Base-by-base conservation (phyloP, 129 eudicot species). In the Pulicaria dysenterica region DNA sequence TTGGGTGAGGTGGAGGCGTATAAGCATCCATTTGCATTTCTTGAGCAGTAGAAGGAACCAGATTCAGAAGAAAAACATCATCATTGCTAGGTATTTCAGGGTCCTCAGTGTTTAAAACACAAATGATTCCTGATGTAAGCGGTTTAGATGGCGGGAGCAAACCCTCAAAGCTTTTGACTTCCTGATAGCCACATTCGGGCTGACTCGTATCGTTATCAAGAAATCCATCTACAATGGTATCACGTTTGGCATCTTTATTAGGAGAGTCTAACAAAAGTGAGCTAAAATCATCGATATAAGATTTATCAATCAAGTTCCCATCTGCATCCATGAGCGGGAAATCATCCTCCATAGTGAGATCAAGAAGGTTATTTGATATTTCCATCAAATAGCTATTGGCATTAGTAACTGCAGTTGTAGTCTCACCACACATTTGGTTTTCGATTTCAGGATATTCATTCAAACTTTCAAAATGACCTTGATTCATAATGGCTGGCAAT, bases 61-160 rank as follows among this genome's bases (percentile, higher is more conserved):
- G 58, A 34, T 88, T 73, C 13, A 87, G 81, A 59, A 87, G 82
- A 67, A 87, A 80, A 75, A 85, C 87, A 56, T 89, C 88, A 69
- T 92, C 98, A 58, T 92, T 92, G 81, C 77, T 70, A 13, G 98
- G 98, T 68, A 89, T 78, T 9, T 87, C 95, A 1, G 82, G 85
- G 79, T 92, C 96, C 72, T 81, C 92, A 2, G 89, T 83, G 79
- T 87, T 92, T 60, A 92, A 78, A 13, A 69, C 19, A 81, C 98
- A 92, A 57, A 83, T 77, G 15, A 83, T 85, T 70, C 66, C 74
- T 68, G 86, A 85, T 42, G 77, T 61, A 6, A 66, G 60, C 7
- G 66, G 67, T 47, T 77, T 59, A 47, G 84, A 56, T 6, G 84
- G 63, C 11, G 53, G 15, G 39, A 34, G 34, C 43, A 78, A 81